Base-by-base conservation (phyloP, 2,329 filamentous ascomycete genomes). In the Bipolaris oryzae region DNA sequence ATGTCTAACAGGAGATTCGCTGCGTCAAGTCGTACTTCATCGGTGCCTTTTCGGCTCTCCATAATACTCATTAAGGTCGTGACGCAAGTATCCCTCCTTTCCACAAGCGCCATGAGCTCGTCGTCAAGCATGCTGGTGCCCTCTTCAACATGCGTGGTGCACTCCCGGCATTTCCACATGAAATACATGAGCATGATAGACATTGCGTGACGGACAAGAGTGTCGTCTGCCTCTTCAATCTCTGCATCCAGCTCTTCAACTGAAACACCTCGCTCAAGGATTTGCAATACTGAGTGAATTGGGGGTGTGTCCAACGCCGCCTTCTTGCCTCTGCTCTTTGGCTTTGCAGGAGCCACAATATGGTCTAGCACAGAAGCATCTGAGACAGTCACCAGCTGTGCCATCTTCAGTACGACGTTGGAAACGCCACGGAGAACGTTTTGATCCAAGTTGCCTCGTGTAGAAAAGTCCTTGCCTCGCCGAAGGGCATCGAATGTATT, bases 181-280 rank as follows among this genome's bases (percentile, higher is more conserved):
- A 97, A 96, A 78, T 97, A 98, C 77, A 96, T 92, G 44, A 92
- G 83, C 48, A 89, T 83, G 1, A 88, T 84, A 63, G 90, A 89
- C 68, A 96, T 89, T 28, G 92, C 89, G 66, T 88, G 89, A 1
- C 86, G 82, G 6, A 92, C 87, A 41, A 95, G 81, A 62, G 91
- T 87, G 64, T 95, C 90, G 74, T 98, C 94, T 11, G 91, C 80
- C 41, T 87, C 87, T 61, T 92, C 89, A 23, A 88, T 82, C 13
- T 89, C 88, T 41, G 88, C 85, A 52, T 92, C 86, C 3, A 87
- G 80, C 51, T 89, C 87, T 50, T 85, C 71, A 13, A 74, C 83
- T 42, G 88, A 86, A 48, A 88, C 83, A 47, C 91, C 94, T 44
- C 93, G 89, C 62, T 88, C 83, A 11, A 93, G 83, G 21, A 96